Base-by-base conservation (phyloP, 345 rosid genomes). In the Eucalyptus pauciflora region DNA sequence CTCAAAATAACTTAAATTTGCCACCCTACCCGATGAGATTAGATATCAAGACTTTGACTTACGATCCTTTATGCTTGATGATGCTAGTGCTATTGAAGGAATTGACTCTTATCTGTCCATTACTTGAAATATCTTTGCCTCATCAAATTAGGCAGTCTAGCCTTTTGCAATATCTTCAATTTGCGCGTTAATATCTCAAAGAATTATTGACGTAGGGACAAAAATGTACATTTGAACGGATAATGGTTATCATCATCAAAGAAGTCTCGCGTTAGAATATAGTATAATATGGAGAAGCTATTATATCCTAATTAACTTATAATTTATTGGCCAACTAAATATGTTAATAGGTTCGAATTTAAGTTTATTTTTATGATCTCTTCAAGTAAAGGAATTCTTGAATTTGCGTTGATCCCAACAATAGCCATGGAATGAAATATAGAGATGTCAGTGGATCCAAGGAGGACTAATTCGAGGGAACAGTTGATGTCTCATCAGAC, bases 191-290 rank as follows among this genome's bases (percentile, higher is more conserved):
- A 60, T 12, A 27, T 60, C 31, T 60, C 31, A 5, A 0, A 11
- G 0, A 60, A 60, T 60, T 60, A 25, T 2, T 8, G 0, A 10
- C 10, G 5, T 18, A 3, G 4, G 4, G 14, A 71, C 14, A 0
- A 4, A 37, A 71, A 71, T 71, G 8, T 27, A 71, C 8, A 71
- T 20, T 71, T 37, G 15, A 37, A 71, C 1, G 0, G 3, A 18
- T 22, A 37, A 20, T 10, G 4, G 0, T 71, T 18, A 37, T 18
- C 81, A 10, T 37, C 81, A 18, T 31, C 79, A 31, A 33, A 71
- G 13, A 71, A 5, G 14, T 71, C 25, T 71, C 13, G 2, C 13
- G 4, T 33, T 17, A 37, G 46, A 41, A 18, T 71, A 37, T 10
- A 12, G 13, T 37, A 24, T 37, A 33, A 33, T 16, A 69, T 16